Evolutionary conservation across 2,329 filamentous ascomycete genomes (phyloP).

Genomic region (Pseudonectria foliicola): DNA sequence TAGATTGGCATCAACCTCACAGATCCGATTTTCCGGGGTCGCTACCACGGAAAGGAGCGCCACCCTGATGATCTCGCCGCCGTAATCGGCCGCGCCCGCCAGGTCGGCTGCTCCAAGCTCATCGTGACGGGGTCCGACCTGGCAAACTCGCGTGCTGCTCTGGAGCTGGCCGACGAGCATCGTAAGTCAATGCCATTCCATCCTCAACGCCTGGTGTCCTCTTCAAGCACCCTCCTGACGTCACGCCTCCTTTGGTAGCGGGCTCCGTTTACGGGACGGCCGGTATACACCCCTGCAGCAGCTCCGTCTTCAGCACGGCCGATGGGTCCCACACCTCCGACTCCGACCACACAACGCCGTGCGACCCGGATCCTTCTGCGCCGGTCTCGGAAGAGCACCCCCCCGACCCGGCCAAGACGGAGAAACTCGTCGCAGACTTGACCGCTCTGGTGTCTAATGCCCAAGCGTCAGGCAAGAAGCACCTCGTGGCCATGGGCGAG

Average conservation of each 20-base stretch:
- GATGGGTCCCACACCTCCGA: slow-evolving; percentile 38
- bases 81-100: slow-evolving; percentile 69
- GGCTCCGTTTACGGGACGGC: slow-evolving; percentile 82
- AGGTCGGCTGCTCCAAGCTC: slow-evolving; percentile 78
- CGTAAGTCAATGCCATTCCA: no score
- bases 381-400: slow-evolving; percentile 42
- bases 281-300: slow-evolving; percentile 88
- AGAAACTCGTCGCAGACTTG: slow-evolving; percentile 51
- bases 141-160: slow-evolving; percentile 64
- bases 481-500: slow-evolving; percentile 79
- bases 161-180: slow-evolving; percentile 66
- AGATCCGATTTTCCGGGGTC: slow-evolving; percentile 80
- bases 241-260: slow-evolving; percentile 40
- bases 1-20: slow-evolving; percentile 92
- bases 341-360: slow-evolving; percentile 43
- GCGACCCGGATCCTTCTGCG: slow-evolving; percentile 44
- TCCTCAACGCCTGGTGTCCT: no score
- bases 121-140: slow-evolving; percentile 92
- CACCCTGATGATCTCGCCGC: slow-evolving; percentile 68
- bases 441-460: slow-evolving; percentile 54
- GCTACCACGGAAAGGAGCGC: slow-evolving; percentile 70
- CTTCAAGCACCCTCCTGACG: no score
- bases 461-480: slow-evolving; percentile 34
- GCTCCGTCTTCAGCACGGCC: slow-evolving; percentile 63
- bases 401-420: slow-evolving; percentile 37